Evolutionary conservation across 2,329 filamentous ascomycete species (phyloP), one percentile per base, ranked within the genome.

Genomic region (Fusarium sp.): DNA sequence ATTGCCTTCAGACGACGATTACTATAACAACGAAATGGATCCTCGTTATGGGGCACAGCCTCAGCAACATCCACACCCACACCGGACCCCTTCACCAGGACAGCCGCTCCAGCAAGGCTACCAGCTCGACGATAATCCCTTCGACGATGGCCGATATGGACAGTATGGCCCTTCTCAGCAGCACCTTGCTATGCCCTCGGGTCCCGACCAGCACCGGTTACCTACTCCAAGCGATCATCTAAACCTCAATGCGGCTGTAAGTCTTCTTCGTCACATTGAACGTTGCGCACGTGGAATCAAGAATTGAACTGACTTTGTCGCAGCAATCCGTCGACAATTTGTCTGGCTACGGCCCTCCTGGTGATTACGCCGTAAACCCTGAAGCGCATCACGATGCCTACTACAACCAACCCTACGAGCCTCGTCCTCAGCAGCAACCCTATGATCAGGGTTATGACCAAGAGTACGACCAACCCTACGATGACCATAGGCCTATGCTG

Each of bases 211-310:
- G 14, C 74, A 80, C 27, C 83, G 86, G 50, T 81, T 85, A 33
- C 82, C 84, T 65, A 91, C 90, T 25, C 89, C 92, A 2, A 91
- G 90, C 77, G 95, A 98, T 82, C 88, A 91, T 63, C 85, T 98
- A 56, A 90, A 92, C 64, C 87, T 95, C 72, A 95, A 98, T 81
- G 93, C 94, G 54, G 95, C 95, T 62, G 93, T 95, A 82, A 86
- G 92, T 88, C 38, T 44, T 15, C 12, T 27, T 41, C 46, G 41
- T 29, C 18, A 10, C 8, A 36, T 18, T 29, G 5, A 42, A 29
- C 31, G 7, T 52, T 14, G 27, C 53, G 27, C 8, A 44, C n/a
- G 50, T 29, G 6, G 29, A 29, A 17, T 44, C 47, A 31, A 33
- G 33, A 41, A 55, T 25, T 13, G 15, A 46, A 47, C 64, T 77